Conservation (phyloP, 129 eudicot genomes). For the Oenanthe sinensis region DNA sequence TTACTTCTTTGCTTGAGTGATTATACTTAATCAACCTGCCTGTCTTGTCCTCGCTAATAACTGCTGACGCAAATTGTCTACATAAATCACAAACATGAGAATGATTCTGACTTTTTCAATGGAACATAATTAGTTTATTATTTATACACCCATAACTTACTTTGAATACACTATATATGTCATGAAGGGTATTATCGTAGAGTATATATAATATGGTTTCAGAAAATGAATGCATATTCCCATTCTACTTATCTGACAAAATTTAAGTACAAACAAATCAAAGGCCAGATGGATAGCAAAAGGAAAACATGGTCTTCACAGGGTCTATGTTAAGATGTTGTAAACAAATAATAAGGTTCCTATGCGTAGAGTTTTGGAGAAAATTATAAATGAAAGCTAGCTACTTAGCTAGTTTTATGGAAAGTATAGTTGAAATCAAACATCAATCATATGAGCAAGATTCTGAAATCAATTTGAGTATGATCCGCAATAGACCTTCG, state of each 20-base stretch:
- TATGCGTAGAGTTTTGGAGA: background rate
- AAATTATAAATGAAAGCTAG: background rate
- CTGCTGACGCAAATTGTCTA: conserved; percentile 30
- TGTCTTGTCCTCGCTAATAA: conserved; percentile 49
- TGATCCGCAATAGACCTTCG: background rate
- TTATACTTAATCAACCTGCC: conserved; percentile 67
- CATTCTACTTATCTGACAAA: background rate
- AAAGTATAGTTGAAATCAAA: background rate
- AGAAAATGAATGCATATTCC: background rate
- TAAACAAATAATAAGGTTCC: background rate
- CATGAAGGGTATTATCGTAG: background rate
- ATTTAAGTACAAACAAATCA: background rate
- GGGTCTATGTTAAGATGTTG: background rate
- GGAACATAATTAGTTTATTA: background rate
- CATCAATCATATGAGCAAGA: background rate
- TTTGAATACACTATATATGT: background rate
- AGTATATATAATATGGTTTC: background rate
- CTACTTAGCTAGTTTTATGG: background rate
- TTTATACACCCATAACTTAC: background rate
- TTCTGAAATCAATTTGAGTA: background rate
- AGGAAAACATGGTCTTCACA: background rate
- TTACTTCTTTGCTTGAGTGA: conserved; percentile 36
- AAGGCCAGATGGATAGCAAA: background rate
- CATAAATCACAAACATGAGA: background rate
- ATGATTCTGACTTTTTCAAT: background rate